Evolutionary conservation across 2,329 filamentous ascomycete species (phyloP), one percentile per base, ranked within the genome.

Genomic region (Aspergillus arachidicola): DNA sequence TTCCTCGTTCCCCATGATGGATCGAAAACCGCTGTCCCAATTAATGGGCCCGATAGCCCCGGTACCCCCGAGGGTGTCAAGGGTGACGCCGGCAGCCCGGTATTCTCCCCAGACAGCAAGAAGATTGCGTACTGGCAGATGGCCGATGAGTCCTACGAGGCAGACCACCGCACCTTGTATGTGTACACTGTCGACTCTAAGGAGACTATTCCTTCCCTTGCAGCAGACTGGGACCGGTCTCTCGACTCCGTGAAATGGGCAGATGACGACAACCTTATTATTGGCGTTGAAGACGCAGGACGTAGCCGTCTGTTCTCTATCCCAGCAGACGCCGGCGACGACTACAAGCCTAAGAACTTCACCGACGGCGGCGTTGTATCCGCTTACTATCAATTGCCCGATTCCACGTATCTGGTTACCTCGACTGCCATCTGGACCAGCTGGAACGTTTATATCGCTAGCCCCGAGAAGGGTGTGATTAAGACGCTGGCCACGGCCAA

Each of bases 111-210:
- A 4, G 85, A 90, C 71, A 91, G 92, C 11, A 86, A 83, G 41
- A 85, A 86, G 64, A 81, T 94, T 30, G 92, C 87, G 1, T 97
- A 96, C 75, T 83, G 92, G 34, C 87, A 91, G 65, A 96, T 96
- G 93, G 85, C 86, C 66, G 85, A 85, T 61, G 83, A 87, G 58
- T 87, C 90, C 63, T 96, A 97, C 74, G 93, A 97, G 77, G 87
- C 90, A 19, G 93, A 97, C 79, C 91, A 91, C 75, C 79, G 79
- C 51, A 77, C 78, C 3, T 71, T 83, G 53, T 84, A 83, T 64
- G 72, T 82, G 48, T 75, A 79, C 51, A 72, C 73, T 16, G 62
- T 79, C 57, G 71, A 72, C 62, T 72, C 72, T 2, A 66, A 76
- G 57, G 65, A 73, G 61, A 76, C 74, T 57, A 71, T 86, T 57